These are phyloP conservation scores for Fusarium chlamydosporum DNA, from an alignment of 2,329 filamentous ascomycete species.

Conservation along the genomic window DNA sequence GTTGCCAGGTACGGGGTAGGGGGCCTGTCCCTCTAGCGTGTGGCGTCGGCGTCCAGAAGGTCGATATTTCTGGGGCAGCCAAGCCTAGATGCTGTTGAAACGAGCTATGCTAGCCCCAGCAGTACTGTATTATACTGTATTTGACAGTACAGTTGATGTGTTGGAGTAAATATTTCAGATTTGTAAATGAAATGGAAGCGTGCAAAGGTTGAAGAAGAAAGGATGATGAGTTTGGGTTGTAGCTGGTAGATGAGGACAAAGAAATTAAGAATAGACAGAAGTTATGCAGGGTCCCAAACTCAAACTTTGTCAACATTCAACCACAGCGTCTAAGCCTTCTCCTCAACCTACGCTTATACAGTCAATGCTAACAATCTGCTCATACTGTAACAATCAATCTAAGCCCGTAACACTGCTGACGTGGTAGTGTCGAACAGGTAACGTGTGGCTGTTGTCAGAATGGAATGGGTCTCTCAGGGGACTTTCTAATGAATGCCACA, in stretches of 20 bases:
- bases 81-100: conserved; percentile 37
- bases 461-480: conserved; percentile 31
- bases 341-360: conserved; percentile 4
- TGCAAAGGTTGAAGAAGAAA: neutral
- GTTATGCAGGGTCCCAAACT: conserved; percentile 30
- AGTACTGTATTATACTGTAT: conserved; percentile 25
- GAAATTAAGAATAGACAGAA: conserved; percentile 4
- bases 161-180: neutral
- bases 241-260: conserved; percentile 12
- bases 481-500: conserved; percentile 12
- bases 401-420: conserved; percentile 34
- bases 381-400: conserved; percentile 41
- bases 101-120: conserved; percentile 24
- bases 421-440: conserved; percentile 34
- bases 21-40: conserved; percentile 33
- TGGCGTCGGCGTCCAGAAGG: conserved; percentile 44
- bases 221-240: neutral
- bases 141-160: neutral
- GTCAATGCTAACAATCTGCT: conserved; percentile 14
- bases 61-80: conserved; percentile 43
- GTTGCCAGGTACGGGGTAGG: conserved; percentile 44
- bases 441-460: conserved; percentile 28
- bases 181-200: neutral
- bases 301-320: conserved; percentile 4
- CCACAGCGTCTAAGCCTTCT: conserved; percentile 6